Conservation (phyloP, 2,329 filamentous ascomycete genomes). For the Truncatella angustata region DNA sequence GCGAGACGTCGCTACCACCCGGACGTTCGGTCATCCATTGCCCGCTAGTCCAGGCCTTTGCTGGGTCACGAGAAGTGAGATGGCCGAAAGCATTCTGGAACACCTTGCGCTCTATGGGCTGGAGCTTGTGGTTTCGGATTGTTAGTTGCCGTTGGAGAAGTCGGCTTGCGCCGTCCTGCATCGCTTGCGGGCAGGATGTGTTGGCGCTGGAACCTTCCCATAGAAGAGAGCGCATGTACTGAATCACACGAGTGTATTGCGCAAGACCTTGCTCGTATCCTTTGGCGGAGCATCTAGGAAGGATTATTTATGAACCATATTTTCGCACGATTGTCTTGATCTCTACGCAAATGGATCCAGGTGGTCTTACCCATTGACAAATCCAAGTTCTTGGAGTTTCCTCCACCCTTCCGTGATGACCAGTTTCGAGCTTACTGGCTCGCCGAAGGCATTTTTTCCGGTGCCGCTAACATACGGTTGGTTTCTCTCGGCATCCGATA, state of each 20-base stretch:
- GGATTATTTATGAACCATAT: not conserved
- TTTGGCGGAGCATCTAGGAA: constrained; percentile 49
- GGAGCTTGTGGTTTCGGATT: constrained; percentile 10
- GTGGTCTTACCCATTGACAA: constrained; percentile 44
- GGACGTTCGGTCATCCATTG: constrained; percentile 64
- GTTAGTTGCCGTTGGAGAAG: constrained; percentile 30
- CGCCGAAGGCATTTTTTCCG: constrained; percentile 61
- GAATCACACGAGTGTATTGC: constrained; percentile 53
- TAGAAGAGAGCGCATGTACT: constrained; percentile 46
- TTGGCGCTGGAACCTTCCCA: constrained; percentile 24
- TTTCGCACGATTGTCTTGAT: not conserved
- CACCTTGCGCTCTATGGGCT: constrained; percentile 23
- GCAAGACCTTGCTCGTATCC: constrained; percentile 56
- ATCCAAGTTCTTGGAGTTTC: constrained; percentile 57
- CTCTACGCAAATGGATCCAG: no score
- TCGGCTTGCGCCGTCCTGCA: constrained; percentile 48
- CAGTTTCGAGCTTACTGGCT: constrained; percentile 51
- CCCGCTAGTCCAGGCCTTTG: constrained; percentile 54
- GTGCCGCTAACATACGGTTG: constrained; percentile 57
- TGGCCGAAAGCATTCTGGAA: constrained; percentile 38
- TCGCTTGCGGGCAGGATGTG: constrained; percentile 47
- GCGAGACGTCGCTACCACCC: constrained; percentile 56
- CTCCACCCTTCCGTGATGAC: constrained; percentile 68
- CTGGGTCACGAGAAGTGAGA: constrained; percentile 42
- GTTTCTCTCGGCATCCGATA: constrained; percentile 65